These are phyloP conservation scores for Eucalyptus virginea DNA, from an alignment of 345 rosid species.

Conservation along the genomic window DNA sequence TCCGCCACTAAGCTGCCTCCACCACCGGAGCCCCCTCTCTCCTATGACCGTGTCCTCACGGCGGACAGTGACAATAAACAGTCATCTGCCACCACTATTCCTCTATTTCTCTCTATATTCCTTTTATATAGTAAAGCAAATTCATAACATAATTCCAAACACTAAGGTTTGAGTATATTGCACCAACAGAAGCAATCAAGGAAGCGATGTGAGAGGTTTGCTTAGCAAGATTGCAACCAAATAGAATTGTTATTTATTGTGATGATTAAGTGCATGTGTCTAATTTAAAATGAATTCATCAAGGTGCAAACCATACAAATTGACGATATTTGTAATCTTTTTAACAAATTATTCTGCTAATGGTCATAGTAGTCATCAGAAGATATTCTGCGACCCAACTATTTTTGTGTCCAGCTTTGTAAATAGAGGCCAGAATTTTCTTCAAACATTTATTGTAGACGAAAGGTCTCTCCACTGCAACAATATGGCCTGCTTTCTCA, in stretches of 20 bases:
- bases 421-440: conserved; percentile 4
- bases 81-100: too few relatives aligned
- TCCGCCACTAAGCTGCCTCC: too few relatives aligned
- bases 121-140: not conserved
- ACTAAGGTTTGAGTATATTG: too few relatives aligned
- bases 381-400: not conserved
- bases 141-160: not conserved
- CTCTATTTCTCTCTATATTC: not conserved
- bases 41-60: too few relatives aligned
- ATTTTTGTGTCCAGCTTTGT: not conserved
- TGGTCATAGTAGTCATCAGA: not conserved
- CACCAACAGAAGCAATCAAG: too few relatives aligned
- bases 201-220: too few relatives aligned
- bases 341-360: not conserved
- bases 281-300: not conserved
- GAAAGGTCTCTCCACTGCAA: not conserved
- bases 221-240: not conserved
- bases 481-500: conserved; percentile 14
- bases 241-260: not conserved
- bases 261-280: not conserved
- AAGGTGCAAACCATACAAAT: not conserved
- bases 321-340: not conserved
- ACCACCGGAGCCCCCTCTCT: too few relatives aligned
- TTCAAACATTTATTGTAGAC: not conserved
- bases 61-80: too few relatives aligned